phyloP scores from a whole-genome alignment of 371 early-diverging fungal genomes.

The Mortierella sp. region DNA sequence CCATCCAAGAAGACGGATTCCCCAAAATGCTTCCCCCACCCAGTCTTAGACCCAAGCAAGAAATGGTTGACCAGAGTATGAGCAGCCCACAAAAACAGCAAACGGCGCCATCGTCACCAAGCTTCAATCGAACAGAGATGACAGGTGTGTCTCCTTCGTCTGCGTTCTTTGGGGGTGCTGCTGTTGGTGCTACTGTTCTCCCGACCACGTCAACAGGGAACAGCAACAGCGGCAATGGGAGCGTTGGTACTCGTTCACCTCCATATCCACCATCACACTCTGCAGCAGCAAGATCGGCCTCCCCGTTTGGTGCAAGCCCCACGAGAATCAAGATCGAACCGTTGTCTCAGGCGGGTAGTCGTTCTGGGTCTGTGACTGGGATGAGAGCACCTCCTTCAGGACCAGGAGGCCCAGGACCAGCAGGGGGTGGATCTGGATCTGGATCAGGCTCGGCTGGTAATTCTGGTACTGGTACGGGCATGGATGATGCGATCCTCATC shows the following conservation, averaged over 20 bases:
- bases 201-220: neutral
- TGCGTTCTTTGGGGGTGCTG: neutral
- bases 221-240: neutral
- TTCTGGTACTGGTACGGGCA: conserved; percentile 19
- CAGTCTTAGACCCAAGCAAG: conserved; percentile 20
- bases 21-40: conserved; percentile 29
- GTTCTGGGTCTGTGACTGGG: neutral
- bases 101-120: neutral
- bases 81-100: neutral
- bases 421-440: conserved; percentile 14
- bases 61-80: conserved; percentile 9
- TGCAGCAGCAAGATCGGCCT: neutral
- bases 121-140: conserved; percentile 12
- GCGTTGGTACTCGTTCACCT: neutral
- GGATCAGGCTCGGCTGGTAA: neutral
- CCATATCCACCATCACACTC: neutral
- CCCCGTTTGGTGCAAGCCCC: conserved; percentile 10
- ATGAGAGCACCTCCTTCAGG: neutral
- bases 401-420: neutral
- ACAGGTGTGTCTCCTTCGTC: neutral
- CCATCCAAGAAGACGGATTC: conserved; percentile 22
- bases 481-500: conserved; percentile 42
- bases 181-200: neutral
- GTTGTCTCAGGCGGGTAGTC: neutral
- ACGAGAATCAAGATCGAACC: conserved; percentile 11